Conservation (phyloP, 2,329 filamentous ascomycete species). For the Paraphoma sp. region DNA sequence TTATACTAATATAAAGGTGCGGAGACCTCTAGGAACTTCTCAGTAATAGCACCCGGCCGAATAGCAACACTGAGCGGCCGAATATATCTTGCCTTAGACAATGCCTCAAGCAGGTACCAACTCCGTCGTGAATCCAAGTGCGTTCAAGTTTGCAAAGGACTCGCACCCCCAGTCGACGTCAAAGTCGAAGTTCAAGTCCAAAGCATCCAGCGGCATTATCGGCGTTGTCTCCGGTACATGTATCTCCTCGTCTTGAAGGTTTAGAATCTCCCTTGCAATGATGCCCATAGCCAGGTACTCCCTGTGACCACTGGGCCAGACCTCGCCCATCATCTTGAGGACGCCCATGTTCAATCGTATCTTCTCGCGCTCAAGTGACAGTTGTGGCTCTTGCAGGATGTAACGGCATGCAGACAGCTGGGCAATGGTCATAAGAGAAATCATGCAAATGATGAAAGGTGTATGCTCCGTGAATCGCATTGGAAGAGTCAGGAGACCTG, state of each 20-base stretch:
- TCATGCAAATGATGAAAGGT: conserved; percentile 38
- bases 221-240: conserved; percentile 9
- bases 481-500: conserved; percentile 27
- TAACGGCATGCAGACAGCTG: conserved; percentile 33
- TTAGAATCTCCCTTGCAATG: conserved; percentile 25
- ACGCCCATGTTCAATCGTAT: conserved; percentile 35
- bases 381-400: conserved; percentile 25
- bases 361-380: conserved; percentile 26
- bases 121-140: not conserved
- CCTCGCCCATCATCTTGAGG: conserved; percentile 28
- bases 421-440: conserved; percentile 32
- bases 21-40: too few species aligned
- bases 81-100: too few species aligned
- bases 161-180: conserved; percentile 21
- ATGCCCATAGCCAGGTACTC: conserved; percentile 23
- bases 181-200: conserved; percentile 23
- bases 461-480: conserved; percentile 26
- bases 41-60: too few species aligned
- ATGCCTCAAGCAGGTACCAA: conserved; percentile 25
- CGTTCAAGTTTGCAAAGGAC: conserved; percentile 5
- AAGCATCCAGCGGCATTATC: conserved; percentile 10
- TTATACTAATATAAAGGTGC: too few species aligned
- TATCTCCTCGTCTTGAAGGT: conserved; percentile 20
- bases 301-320: conserved; percentile 22
- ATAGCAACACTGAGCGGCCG: too few species aligned